Conservation (phyloP, 1,139 yeast genomes). For the Lodderomyces beijingensis region DNA sequence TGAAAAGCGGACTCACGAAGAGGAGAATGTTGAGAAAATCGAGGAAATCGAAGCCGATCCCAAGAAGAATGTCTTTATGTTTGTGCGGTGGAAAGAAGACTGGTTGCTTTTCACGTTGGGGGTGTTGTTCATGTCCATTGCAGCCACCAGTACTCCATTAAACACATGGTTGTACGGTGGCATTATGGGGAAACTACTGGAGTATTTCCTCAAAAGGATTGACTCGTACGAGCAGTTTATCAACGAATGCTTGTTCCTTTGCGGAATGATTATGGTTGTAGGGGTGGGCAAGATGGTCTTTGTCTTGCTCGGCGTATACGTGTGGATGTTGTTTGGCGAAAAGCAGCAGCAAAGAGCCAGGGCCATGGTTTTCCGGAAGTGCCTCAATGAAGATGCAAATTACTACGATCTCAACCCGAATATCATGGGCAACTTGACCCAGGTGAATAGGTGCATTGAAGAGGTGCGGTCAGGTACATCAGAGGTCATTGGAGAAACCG, state of each 20-base stretch:
- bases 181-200: constrained; percentile 51
- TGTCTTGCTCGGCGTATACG: constrained; percentile 52
- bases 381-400: constrained; percentile 21
- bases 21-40: background rate
- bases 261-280: constrained; percentile 52
- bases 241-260: constrained; percentile 38
- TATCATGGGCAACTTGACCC: constrained; percentile 60
- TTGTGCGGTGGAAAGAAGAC: constrained; percentile 20
- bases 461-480: constrained; percentile 70
- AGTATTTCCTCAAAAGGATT: constrained; percentile 27
- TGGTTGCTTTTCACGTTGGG: constrained; percentile 20
- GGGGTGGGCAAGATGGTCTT: constrained; percentile 52
- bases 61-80: constrained; percentile 23
- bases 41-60: constrained; percentile 2
- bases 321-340: constrained; percentile 76
- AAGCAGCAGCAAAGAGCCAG: constrained; percentile 61
- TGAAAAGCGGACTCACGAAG: constrained; percentile 2
- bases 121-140: constrained; percentile 21
- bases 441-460: constrained; percentile 70
- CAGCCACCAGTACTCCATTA: constrained; percentile 57
- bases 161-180: constrained; percentile 65
- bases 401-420: constrained; percentile 61
- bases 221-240: constrained; percentile 30
- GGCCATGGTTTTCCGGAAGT: constrained; percentile 28
- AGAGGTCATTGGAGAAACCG: constrained; percentile 56